A percentile compares a stretch with the other conserved stretches of the same genome.
phyloP scores from a whole-genome alignment of 2,329 filamentous ascomycete genomes.

The Penicillium verrucosum region DNA sequence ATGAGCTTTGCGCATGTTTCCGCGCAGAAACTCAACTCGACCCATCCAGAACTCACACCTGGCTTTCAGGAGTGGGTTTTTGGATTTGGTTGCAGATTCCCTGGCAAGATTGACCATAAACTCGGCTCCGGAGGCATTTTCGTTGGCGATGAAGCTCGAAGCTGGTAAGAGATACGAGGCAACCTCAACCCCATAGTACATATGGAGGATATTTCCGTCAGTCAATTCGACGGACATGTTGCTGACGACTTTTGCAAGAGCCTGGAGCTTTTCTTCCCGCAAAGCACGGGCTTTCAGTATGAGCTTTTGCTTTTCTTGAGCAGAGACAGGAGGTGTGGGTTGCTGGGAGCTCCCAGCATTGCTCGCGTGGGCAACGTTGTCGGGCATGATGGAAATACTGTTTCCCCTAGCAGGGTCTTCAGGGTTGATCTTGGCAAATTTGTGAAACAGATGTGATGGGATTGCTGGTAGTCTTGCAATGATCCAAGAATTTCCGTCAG shows the following conservation, averaged over 20 bases:
- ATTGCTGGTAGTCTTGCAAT: background rate
- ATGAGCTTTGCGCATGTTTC: conserved; percentile 15
- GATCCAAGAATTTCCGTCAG: background rate
- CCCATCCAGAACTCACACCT: conserved; percentile 30
- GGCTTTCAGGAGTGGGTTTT: conserved; percentile 8
- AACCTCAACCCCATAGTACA: background rate
- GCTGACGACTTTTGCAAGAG: background rate
- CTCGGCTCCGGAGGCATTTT: conserved; percentile 6
- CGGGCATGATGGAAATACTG: background rate
- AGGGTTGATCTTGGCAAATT: background rate
- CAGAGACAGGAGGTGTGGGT: background rate
- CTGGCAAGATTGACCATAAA: conserved; percentile 5
- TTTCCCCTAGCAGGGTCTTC: background rate
- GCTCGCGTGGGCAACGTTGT: background rate
- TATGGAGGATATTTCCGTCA: background rate
- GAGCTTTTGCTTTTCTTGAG: background rate
- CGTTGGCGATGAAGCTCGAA: background rate
- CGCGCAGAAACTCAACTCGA: conserved; percentile 20
- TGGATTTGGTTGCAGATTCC: background rate
- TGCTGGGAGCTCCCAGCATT: background rate
- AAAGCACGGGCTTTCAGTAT: background rate
- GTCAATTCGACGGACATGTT: background rate
- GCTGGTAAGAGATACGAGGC: background rate
- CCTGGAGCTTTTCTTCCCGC: background rate
- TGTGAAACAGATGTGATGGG: background rate